phyloP scores from a whole-genome alignment of 225 moss, liverwort and hornwort genomes.

The Pseudisothecium myosuroides region DNA sequence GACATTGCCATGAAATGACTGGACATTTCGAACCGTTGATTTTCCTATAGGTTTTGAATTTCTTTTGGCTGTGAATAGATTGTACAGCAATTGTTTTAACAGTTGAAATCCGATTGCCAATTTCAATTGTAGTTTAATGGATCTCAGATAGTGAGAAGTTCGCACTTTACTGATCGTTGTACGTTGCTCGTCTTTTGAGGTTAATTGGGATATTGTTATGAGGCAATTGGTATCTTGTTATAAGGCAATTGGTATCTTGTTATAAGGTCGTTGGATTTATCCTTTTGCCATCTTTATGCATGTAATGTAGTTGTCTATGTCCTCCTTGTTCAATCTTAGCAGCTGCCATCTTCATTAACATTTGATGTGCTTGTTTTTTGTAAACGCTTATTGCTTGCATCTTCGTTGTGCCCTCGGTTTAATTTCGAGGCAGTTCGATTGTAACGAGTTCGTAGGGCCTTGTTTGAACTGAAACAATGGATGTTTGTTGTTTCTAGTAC shows the following conservation, averaged over 20 bases:
- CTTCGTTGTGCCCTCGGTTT: neutral
- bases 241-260: neutral
- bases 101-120: neutral
- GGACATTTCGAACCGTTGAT: neutral
- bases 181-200: neutral
- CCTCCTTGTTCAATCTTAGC: neutral
- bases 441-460: neutral
- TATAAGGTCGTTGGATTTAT: neutral
- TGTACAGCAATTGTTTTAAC: conserved; percentile 11
- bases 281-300: neutral
- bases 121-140: neutral
- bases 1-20: neutral
- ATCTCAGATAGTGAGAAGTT: neutral
- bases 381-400: neutral
- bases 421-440: neutral
- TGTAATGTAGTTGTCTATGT: neutral
- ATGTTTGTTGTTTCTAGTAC: neutral
- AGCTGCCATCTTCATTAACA: neutral
- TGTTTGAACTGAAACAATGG: neutral
- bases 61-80: conserved; percentile 1
- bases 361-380: neutral
- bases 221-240: neutral
- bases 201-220: neutral
- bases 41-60: neutral
- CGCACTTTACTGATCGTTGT: neutral